These are phyloP conservation scores for Bonia amplexicaulis DNA, from an alignment of 176 grass and related monocot genomes.

Conservation along the genomic window DNA sequence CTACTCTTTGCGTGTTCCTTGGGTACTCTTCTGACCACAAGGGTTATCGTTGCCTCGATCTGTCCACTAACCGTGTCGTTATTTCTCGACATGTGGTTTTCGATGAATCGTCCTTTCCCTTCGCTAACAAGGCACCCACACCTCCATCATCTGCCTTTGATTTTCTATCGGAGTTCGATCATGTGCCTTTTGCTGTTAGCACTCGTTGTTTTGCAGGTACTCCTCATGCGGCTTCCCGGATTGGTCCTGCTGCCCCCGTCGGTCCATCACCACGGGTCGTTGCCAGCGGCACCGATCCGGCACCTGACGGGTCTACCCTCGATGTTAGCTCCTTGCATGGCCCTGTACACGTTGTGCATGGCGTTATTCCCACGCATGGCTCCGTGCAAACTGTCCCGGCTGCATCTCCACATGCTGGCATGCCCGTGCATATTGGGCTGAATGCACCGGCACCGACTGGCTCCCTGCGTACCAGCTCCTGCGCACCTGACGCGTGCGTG, in stretches of 20 bases:
- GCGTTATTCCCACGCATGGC: too few species aligned
- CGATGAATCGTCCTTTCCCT: neutral
- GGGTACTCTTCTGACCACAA: neutral
- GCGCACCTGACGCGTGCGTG: too few species aligned
- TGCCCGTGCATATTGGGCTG: too few species aligned
- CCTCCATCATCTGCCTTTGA: neutral
- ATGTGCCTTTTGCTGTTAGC: neutral
- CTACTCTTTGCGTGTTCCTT: neutral
- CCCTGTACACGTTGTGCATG: too few species aligned
- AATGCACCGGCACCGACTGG: too few species aligned
- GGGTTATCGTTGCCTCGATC: neutral
- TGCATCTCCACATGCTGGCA: too few species aligned
- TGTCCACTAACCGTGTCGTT: fast-evolving
- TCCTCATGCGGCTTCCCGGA: neutral
- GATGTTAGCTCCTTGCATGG: too few species aligned
- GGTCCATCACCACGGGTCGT: fast-evolving
- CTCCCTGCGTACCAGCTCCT: too few species aligned
- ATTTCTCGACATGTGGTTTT: neutral
- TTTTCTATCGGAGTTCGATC: neutral
- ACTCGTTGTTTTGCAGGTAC: neutral
- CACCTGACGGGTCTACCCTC: fast-evolving
- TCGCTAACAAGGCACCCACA: neutral
- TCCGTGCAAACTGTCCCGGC: too few species aligned
- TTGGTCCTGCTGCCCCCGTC: neutral
- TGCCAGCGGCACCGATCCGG: neutral